phyloP scores from a whole-genome alignment of 1,139 yeast genomes.

The Saccharomyces pastorianus region DNA sequence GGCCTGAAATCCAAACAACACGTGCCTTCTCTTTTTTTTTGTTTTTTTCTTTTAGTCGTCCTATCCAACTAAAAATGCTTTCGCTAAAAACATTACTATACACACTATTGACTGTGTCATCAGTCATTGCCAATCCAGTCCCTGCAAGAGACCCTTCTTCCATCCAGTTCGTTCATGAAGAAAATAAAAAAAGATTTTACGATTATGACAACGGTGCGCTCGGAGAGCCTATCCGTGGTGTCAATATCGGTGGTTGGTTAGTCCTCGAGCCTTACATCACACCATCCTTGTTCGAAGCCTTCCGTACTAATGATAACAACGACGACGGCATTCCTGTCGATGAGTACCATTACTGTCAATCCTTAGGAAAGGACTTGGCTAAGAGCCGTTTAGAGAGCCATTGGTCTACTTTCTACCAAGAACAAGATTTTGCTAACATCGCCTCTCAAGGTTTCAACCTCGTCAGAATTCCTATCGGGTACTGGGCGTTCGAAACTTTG shows the following conservation, averaged over 20 bases:
- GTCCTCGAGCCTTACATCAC: conserved; percentile 81
- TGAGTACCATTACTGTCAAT: conserved; percentile 64
- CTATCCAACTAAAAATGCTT: not conserved
- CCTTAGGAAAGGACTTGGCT: conserved; percentile 58
- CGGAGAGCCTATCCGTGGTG: conserved; percentile 49
- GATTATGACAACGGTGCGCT: conserved; percentile 16
- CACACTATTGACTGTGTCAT: not conserved
- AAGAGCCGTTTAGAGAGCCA: conserved; percentile 47
- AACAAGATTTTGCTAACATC: conserved; percentile 60
- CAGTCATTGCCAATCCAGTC: conserved; percentile 14
- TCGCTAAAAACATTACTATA: not conserved
- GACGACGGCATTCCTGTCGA: conserved; percentile 60
- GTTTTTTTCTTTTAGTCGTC: not conserved
- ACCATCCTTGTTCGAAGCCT: conserved; percentile 64
- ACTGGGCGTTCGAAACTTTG: conserved; percentile 77
- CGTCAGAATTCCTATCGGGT: conserved; percentile 88
- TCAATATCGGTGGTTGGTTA: conserved; percentile 89
- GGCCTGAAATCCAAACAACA: not conserved
- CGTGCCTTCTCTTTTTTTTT: not conserved
- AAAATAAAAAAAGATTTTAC: conserved; percentile 21
- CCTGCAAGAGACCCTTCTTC: conserved; percentile 16
- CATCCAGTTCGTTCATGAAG: conserved; percentile 17
- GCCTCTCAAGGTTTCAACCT: conserved; percentile 64
- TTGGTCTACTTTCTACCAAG: conserved; percentile 76
- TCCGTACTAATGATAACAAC: conserved; percentile 22